Evolutionary conservation across 208 protist genomes (phyloP).

Genomic region (Willaertia magna): DNA sequence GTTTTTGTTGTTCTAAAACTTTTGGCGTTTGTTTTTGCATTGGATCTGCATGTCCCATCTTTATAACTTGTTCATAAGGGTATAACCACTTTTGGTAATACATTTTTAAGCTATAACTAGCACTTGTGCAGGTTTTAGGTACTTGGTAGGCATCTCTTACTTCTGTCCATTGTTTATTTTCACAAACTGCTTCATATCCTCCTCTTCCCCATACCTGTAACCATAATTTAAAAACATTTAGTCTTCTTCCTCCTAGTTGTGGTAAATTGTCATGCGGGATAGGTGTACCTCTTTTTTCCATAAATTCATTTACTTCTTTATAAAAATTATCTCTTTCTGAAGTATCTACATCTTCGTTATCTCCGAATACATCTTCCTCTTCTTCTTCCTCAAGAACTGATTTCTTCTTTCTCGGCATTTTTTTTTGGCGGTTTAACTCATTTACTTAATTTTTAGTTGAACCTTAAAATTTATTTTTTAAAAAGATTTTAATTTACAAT

Average conservation of each 20-base stretch:
- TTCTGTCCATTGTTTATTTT: constrained; percentile 1
- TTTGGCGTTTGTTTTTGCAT: neutral
- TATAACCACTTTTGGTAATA: neutral
- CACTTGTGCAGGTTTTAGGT: constrained; percentile 4
- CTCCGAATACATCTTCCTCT: neutral
- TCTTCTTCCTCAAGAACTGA: neutral
- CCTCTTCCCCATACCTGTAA: neutral
- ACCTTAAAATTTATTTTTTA: too few species aligned
- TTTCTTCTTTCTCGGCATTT: neutral
- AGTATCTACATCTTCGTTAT: neutral
- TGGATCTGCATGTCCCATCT: neutral
- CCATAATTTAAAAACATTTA: neutral
- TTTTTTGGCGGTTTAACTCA: too few species aligned
- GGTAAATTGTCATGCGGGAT: neutral
- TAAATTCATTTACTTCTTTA: neutral
- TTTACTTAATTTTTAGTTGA: too few species aligned
- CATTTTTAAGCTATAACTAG: neutral
- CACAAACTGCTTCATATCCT: neutral
- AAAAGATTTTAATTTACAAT: too few species aligned
- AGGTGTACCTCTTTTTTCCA: constrained; percentile 5
- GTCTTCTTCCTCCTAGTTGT: neutral
- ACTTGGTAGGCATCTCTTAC: neutral
- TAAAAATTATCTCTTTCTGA: neutral
- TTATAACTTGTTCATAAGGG: neutral
- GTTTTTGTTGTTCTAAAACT: neutral